phyloP scores from a whole-genome alignment of 345 rosid genomes.

The Cardamine resedifolia region DNA sequence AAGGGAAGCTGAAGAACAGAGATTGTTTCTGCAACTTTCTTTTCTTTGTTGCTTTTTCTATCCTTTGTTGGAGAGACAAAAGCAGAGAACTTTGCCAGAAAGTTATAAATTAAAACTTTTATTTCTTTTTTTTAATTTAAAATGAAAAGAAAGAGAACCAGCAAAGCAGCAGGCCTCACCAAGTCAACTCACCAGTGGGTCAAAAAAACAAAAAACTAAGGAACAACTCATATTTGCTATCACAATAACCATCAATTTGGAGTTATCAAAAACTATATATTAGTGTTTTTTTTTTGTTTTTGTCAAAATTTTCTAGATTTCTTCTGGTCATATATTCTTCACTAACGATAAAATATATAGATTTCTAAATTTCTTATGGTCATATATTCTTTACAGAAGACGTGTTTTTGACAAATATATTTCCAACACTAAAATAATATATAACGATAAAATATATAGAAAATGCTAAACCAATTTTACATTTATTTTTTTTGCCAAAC shows the following conservation, averaged over 20 bases:
- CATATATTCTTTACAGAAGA: neutral
- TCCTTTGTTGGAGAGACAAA: constrained; percentile 33
- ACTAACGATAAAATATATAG: too few species aligned
- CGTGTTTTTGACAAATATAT: neutral
- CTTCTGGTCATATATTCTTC: neutral
- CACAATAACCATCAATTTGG: constrained; percentile 12
- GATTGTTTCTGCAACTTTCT: constrained; percentile 15
- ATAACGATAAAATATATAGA: neutral
- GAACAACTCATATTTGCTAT: constrained; percentile 41
- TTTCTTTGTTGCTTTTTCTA: neutral
- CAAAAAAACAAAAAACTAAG: constrained; percentile 20
- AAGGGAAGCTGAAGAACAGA: constrained; percentile 25
- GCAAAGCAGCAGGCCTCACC: constrained; percentile 39
- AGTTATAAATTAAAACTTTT: constrained; percentile 7
- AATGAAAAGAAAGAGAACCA: constrained; percentile 27
- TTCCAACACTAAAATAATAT: neutral
- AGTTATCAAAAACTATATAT: neutral
- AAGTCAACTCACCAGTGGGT: constrained; percentile 43
- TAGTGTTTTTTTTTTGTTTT: neutral
- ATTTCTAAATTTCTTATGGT: neutral
- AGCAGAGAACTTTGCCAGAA: constrained; percentile 39
- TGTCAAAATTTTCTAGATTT: neutral
- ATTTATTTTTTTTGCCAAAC: too few species aligned
- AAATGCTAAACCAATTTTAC: neutral
- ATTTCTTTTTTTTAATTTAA: neutral